Percentiles rank a stretch among this genome's conserved stretches.
These are phyloP conservation scores for Rhodotorula sp. DNA, from an alignment of 1,284 basidiomycete species.

Conservation along the genomic window DNA sequence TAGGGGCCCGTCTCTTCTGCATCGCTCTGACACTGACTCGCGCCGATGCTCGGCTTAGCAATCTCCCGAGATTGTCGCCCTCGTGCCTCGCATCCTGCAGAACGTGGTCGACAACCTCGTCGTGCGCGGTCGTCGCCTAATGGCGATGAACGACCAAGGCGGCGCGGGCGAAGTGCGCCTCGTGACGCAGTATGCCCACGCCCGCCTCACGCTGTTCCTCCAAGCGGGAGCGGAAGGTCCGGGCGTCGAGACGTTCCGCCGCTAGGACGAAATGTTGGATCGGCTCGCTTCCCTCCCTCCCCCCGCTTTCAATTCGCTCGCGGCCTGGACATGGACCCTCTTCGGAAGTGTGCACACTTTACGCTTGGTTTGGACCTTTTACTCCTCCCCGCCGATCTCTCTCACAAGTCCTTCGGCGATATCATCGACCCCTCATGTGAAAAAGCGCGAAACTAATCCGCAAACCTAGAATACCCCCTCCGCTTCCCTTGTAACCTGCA, in stretches of 20 bases:
- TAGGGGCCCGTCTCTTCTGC: neutral
- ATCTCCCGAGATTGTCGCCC: slow-evolving; percentile 18
- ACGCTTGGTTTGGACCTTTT: neutral
- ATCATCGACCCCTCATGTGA: too few relatives aligned
- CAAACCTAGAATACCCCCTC: neutral
- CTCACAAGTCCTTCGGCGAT: too few relatives aligned
- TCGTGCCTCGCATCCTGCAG: slow-evolving; percentile 17
- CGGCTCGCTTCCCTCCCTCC: neutral
- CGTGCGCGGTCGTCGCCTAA: slow-evolving; percentile 6
- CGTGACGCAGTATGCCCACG: slow-evolving; percentile 21
- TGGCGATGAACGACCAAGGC: slow-evolving; percentile 2
- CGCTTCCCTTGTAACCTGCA: neutral
- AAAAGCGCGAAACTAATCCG: too few relatives aligned
- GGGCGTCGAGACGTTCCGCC: slow-evolving; percentile 7
- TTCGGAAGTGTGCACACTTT: neutral
- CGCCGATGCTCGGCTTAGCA: neutral
- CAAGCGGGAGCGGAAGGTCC: neutral
- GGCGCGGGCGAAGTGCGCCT: slow-evolving; percentile 17
- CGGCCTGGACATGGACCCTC: too few relatives aligned
- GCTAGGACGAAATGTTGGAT: neutral
- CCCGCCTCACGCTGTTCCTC: slow-evolving; percentile 9
- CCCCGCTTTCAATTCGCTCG: too few relatives aligned
- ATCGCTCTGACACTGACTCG: neutral
- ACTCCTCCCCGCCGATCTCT: too few relatives aligned
- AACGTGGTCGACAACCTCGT: slow-evolving; percentile 18